Evolutionary conservation across 768 basidiomycete species (phyloP), one percentile per base, ranked within the genome.

Genomic region (Mycena venus): DNA sequence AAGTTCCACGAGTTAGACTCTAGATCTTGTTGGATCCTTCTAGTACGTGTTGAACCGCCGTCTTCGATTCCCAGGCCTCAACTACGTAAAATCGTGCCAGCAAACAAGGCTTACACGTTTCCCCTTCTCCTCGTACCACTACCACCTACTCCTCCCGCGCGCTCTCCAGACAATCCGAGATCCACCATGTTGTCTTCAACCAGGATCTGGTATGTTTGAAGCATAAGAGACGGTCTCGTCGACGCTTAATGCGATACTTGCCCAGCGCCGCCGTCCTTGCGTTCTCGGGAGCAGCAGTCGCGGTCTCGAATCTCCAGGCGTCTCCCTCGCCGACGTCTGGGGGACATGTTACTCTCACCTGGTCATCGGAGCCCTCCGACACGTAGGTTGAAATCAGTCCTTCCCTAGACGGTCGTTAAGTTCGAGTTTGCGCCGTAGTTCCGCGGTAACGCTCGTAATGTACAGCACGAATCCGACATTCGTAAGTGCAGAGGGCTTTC

Each of bases 41-140:
- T 60, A 14, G 59, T 34, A 61, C 38, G 23, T 61, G 44, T 61
- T 44, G 40, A 27, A 32, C 19, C 12, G 3, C 2, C 2, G 4
- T n/a, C 58, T 60, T 61, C 68, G 23, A 38, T 38, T 61, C 47
- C 25, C 59, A 49, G 19, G 59, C 32, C 59, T 34, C 5, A 51
- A 12, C n/a, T 31, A 72, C 71, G 71, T 72, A 72, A 72, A 71
- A 66, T 66, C 4, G 34, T 7, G 56, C 71, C 56, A 72, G 71
- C 58, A 15, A 70, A 55, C 32, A 6, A 58, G 10, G 9, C 10
- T 21, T 25, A 31, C 70, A 64, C 70, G 62, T 59, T 9, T 58
- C 62, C 14, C 42, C 63, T 38, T 58, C 62, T 65, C 27, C 38
- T 63, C 55, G 32, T 49, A 10, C 58, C 40, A 65, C 62, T 32